Evolutionary conservation across 2,329 filamentous ascomycete species (phyloP).

Genomic region (Ascochyta clinopodiicola): DNA sequence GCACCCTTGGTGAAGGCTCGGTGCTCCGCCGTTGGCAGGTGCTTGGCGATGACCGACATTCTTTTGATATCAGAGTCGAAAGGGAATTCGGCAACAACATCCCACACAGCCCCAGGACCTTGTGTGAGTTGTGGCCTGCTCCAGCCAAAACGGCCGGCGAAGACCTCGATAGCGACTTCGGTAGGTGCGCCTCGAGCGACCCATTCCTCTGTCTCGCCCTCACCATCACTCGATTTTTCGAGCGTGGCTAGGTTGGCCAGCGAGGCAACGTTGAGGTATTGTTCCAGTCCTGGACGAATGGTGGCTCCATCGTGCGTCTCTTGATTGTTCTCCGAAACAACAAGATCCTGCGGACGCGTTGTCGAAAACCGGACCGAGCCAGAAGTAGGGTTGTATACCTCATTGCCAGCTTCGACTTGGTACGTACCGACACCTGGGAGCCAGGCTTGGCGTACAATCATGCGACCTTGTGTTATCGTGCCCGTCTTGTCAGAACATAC

Average conservation of each 20-base stretch:
- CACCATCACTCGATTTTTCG: slow-evolving; percentile 47
- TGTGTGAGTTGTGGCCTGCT: slow-evolving; percentile 53
- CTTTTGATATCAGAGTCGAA: slow-evolving; percentile 77
- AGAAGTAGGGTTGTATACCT: slow-evolving; percentile 38
- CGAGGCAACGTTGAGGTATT: slow-evolving; percentile 41
- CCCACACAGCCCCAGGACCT: slow-evolving; percentile 34
- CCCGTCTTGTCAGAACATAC: slow-evolving; percentile 47
- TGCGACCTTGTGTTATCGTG: slow-evolving; percentile 43
- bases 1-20: slow-evolving; percentile 68
- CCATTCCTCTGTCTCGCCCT: slow-evolving; percentile 28
- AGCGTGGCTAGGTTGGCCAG: slow-evolving; percentile 60
- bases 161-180: slow-evolving; percentile 76
- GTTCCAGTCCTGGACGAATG: slow-evolving; percentile 34
- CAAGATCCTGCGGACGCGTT: slow-evolving; percentile 31
- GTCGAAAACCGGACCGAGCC: slow-evolving; percentile 35
- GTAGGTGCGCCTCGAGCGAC: slow-evolving; percentile 53
- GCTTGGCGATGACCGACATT: slow-evolving; percentile 71
- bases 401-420: slow-evolving; percentile 33
- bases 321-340: slow-evolving; percentile 25
- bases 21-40: slow-evolving; percentile 47
- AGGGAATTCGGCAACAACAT: slow-evolving; percentile 66
- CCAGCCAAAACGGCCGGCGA: slow-evolving; percentile 71
- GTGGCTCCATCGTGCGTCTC: slow-evolving; percentile 27
- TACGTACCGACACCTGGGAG: slow-evolving; percentile 41
- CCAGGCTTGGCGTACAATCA: slow-evolving; percentile 44